Conservation (phyloP, 352 stramenopile species). For the Phytophthora fragariae region DNA sequence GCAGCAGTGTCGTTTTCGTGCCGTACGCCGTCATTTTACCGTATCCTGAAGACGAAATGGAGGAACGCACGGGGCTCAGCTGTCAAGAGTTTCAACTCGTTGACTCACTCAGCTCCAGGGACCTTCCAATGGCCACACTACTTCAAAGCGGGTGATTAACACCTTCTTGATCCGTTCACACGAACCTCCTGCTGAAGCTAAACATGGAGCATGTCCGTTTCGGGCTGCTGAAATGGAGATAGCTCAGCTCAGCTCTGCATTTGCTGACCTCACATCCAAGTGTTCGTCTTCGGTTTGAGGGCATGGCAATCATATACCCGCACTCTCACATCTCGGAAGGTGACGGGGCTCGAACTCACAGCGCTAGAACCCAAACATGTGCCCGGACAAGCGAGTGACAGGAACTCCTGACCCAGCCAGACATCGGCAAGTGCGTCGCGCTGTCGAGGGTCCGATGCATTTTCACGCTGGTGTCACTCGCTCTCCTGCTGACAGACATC, state of each 20-base stretch:
- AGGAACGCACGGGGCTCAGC: constrained; percentile 34
- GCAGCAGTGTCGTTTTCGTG: background rate
- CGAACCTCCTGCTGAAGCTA: background rate
- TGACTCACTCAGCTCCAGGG: constrained; percentile 24
- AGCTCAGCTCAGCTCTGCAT: background rate
- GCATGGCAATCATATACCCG: background rate
- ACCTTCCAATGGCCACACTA: constrained; percentile 25
- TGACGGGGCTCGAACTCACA: background rate
- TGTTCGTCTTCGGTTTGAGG: background rate
- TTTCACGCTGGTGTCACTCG: constrained; percentile 46
- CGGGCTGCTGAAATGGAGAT: background rate
- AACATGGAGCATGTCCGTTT: background rate
- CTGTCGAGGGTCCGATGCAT: constrained; percentile 45
- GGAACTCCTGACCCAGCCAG: constrained; percentile 20
- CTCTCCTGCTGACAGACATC: constrained; percentile 59
- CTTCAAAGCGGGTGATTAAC: constrained; percentile 19
- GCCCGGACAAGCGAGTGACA: constrained; percentile 13
- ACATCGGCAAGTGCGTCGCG: constrained; percentile 38
- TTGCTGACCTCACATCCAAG: background rate
- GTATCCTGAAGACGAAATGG: constrained; percentile 35
- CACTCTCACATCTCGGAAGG: background rate
- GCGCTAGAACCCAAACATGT: constrained; percentile 1
- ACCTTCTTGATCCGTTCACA: background rate
- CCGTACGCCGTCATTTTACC: constrained; percentile 38
- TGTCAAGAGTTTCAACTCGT: constrained; percentile 30